Conservation (phyloP, 495 filamentous ascomycete species). For the Talaromyces proteolyticus region DNA sequence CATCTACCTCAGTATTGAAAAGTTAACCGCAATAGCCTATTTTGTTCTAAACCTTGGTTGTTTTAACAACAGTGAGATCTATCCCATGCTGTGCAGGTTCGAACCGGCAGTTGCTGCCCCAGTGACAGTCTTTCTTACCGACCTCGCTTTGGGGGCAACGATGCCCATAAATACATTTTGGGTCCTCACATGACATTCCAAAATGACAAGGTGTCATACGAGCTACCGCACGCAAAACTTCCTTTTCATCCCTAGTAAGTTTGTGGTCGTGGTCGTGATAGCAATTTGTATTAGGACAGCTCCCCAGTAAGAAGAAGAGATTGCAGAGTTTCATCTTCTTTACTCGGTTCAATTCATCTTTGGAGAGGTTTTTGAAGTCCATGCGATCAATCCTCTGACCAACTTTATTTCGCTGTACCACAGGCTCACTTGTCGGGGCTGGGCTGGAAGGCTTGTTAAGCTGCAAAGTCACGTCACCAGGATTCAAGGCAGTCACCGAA, state of each 20-base stretch:
- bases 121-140: conserved; percentile 45
- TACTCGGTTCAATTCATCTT: conserved; percentile 52
- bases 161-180: conserved; percentile 84
- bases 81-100: conserved; percentile 42
- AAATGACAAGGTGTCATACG: conserved; percentile 74
- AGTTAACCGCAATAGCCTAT: not conserved
- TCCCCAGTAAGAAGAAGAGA: conserved; percentile 71
- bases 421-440: conserved; percentile 40
- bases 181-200: conserved; percentile 66
- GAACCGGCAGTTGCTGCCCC: conserved; percentile 47
- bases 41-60: conserved; percentile 38
- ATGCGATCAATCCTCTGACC: conserved; percentile 66
- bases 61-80: conserved; percentile 46
- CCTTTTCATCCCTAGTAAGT: conserved; percentile 58
- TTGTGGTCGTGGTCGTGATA: conserved; percentile 71
- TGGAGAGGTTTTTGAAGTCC: conserved; percentile 46
- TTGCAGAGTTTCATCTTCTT: conserved; percentile 80
- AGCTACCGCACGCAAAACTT: conserved; percentile 62
- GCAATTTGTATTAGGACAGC: conserved; percentile 67
- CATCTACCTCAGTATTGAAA: not conserved
- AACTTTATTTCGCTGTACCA: conserved; percentile 63
- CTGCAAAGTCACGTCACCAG: conserved; percentile 31
- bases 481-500: conserved; percentile 23
- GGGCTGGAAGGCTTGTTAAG: conserved; percentile 49
- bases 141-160: conserved; percentile 43